Base-by-base conservation (phyloP, 2,329 filamentous ascomycete genomes). In the Sporothrix curviconia region DNA sequence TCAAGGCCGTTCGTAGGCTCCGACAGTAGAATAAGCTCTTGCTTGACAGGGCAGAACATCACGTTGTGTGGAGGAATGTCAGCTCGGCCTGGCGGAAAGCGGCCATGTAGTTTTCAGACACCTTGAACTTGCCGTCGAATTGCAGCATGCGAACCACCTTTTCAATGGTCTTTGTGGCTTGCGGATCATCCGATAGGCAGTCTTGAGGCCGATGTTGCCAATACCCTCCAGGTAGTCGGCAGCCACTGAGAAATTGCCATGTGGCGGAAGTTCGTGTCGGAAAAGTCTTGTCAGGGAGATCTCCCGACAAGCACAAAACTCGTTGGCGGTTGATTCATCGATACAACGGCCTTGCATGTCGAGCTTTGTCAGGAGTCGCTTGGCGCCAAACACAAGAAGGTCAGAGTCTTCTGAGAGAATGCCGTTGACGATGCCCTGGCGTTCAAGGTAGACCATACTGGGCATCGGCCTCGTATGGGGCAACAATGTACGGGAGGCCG, bases 161-260 rank as follows among this genome's bases (percentile, higher is more conserved):
- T 54, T 97, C 92, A 6, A 94, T 82, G 0, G 84, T 89, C 70
- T 92, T 96, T 96, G 83, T 70, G n/a, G n/a, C n/a, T 95, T 96
- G 59, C 92, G 85, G 59, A 99, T 81, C 75, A 94, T 83, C 44
- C 91, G 85, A 71, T 99, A 89, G 0, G 94, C 92, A 6, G 92
- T 97, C 76, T 96, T 97, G 57, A 99, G 72, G 0, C 94, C 94
- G 71, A 99, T 84, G 52, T 87, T 87, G 57, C 84, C 86, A 61
- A 99, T 89, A 59, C 87, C 88, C 2, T 86, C 77, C n/a, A 97
- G 80, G 70, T 99, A 99, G 69, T 99, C 94, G n/a, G 69, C 94
- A 99, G 7, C 94, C 94, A 68, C 91, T 96, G 59, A 99, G 74
- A 64, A n/a, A 99, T 99, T 40, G 92, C 90, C 94, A 99, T 99